Evolutionary conservation across 2,329 filamentous ascomycete genomes (phyloP), one percentile per base, ranked within the genome.

Genomic region (Hypoxylon sp.): DNA sequence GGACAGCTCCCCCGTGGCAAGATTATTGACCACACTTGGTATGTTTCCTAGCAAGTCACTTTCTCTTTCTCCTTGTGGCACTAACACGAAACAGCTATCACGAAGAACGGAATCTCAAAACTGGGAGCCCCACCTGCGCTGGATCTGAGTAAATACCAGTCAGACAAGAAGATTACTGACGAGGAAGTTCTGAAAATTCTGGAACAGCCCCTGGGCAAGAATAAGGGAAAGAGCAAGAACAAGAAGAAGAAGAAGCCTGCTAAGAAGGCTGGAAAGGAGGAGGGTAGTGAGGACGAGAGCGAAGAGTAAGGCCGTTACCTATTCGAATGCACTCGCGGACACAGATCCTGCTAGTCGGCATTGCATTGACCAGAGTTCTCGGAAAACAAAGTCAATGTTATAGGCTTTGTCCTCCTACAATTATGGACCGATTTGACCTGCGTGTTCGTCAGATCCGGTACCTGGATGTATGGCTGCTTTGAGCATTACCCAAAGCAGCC

Each of bases 141-240:
- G 59, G 91, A 97, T 69, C 72, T 94, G 56, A 83, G 81, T 70
- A 91, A 92, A 78, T 84, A 88, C 80, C 88, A 96, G 83, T 88
- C 90, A 23, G 92, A 97, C 74, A 97, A 97, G 84, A 97, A 97
- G 83, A 96, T 99, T 68, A 88, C 86, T 62, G 93, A 97, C 61
- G 91, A 96, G 78, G 93, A 97, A 77, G 82, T 99, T 62, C 85
- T 97, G 65, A 90, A 94, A 81, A 93, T 97, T 60, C 82, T 99
- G 41, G 91, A 94, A 76, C 89, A 90, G 73, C 93, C 93, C 21
- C 76, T 96, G 65, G 79, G 87, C 61, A 90, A 90, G 76, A 89
- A 90, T 77, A 91, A 92, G 72, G 92, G 91, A 70, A 91, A 91
- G 80, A 94, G 89, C 80, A 93, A 91, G 81, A 95, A 92, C 84